Percentiles rank a stretch among this genome's conserved stretches.
These are phyloP conservation scores for Ceratopteris richardii DNA, from an alignment of 75 land plant genomes.

Conservation along the genomic window DNA sequence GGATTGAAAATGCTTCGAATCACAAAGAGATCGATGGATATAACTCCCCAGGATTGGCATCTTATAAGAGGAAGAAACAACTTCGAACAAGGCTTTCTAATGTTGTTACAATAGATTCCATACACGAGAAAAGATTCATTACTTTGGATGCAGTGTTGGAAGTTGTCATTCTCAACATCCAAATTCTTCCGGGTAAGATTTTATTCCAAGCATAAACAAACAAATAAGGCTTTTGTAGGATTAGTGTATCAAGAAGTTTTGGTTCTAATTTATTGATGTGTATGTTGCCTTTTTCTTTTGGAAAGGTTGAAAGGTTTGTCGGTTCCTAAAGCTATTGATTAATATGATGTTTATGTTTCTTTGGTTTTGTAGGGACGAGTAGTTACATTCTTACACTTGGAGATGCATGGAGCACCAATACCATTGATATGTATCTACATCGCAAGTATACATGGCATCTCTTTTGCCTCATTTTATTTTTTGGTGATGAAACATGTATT, in stretches of 20 bases:
- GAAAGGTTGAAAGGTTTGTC: neutral
- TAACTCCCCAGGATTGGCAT: slow-evolving; percentile 10
- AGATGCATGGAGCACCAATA: slow-evolving; percentile 74
- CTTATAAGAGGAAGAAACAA: slow-evolving; percentile 28
- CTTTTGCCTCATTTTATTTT: no score
- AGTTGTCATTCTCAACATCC: slow-evolving; percentile 57
- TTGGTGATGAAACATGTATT: neutral
- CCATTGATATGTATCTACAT: slow-evolving; percentile 85
- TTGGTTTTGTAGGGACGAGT: slow-evolving; percentile 60
- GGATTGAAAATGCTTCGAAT: slow-evolving; percentile 14
- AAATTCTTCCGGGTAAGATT: slow-evolving; percentile 59
- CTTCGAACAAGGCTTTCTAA: slow-evolving; percentile 45
- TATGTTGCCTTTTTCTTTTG: neutral
- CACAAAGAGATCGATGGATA: slow-evolving; percentile 25
- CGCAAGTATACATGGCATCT: slow-evolving; percentile 62
- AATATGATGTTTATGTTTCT: neutral
- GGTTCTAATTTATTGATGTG: no score
- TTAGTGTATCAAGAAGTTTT: no score
- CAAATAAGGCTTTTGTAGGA: no score
- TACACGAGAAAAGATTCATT: slow-evolving; percentile 70
- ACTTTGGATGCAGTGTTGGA: slow-evolving; percentile 60
- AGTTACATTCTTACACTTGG: slow-evolving; percentile 77
- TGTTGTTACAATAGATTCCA: slow-evolving; percentile 65
- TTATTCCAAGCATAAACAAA: no score
- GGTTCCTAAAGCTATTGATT: neutral